Evolutionary conservation across 2,329 filamentous ascomycete species (phyloP), one percentile per base, ranked within the genome.

Genomic region (Rasamsonia emersonii): DNA sequence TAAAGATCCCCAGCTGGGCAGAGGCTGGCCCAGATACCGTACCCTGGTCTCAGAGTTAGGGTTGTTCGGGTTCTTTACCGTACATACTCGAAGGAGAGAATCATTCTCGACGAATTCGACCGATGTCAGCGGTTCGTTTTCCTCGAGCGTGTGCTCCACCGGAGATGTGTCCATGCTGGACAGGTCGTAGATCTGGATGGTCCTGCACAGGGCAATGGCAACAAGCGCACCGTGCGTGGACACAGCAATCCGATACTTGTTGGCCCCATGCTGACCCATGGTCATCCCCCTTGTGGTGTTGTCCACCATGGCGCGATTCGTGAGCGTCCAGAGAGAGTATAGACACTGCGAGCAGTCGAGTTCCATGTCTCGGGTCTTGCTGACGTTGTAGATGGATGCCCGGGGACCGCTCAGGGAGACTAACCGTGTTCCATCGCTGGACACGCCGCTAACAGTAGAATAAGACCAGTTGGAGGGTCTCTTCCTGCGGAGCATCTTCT

Each of bases 181-280:
- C 4, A 43, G 40, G 7, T 35, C 36, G 28, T 46, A 48, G n/a
- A 48, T 37, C 19, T 48, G 45, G 19, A 46, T 38, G 2, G 39
- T 41, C 18, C 32, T 39, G 9, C 42, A 40, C 32, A 45, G 28
- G 4, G 28, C 42, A 4, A 46, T 30, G 14, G 45, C 44, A 11
- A 48, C 19, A 5, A 46, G 33, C 14, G 36, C 18, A 5, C 42
- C 37, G 9, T 24, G 18, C 5, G 32, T 37, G 5, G 45, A 48
- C 3, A 46, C 24, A 7, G 45, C 42, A 9, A 48, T 31, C 21
- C 25, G 37, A 20, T 42, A 32, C 21, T n/a, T n/a, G n/a, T 37
- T 39, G 8, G 38, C 36, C 14, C 41, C 39, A 11, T 32, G 38
- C 14, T 40, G 35, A 18, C 39, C 40, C 33, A 37, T 24, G 2